Base-by-base conservation (phyloP, 1,139 yeast genomes). In the Taphrina wiesneri region DNA sequence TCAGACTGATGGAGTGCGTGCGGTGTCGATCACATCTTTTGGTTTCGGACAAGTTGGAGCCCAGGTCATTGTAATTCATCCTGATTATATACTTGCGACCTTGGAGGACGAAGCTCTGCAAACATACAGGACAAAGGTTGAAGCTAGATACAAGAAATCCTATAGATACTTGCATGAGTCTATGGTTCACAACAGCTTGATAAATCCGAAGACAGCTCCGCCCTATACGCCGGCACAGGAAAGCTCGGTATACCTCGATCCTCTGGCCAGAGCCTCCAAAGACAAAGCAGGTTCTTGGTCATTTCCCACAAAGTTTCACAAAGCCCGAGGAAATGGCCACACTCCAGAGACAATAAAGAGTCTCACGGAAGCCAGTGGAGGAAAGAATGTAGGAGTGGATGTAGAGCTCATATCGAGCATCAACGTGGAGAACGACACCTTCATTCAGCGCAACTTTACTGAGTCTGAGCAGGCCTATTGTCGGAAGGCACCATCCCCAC, bases 41-140 rank as follows among this genome's bases (percentile, higher is more conserved):
- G 99, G 99, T 77, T 93, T 93, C 78, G 99, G 99, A 77, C 99
- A 93, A 82, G 93, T 93, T 84, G 99, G 99, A 80, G 99, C 93
- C 67, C 96, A 91, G 79, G 96, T 97, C 63, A 80, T 93, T 77
- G 89, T 87, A 68, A 83, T 93, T 71, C 96, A 92, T 80, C 89
- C 97, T 70, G 97, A 93, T 79, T 93, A 91, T 84, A 83, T 93
- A 79, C 90, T 80, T 76, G 96, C 96, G 70, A 85, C 90, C 51
- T 83, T 93, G 76, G 87, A 87, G 75, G 83, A 84, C 79, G 75
- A 80, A 43, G 83, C 87, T 71, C 93, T 90, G 78, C 81, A 85
- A 73, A 79, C 81, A 26, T 93, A 93, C 77, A 85, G 83, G 69
- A 73, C 77, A 67, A 90, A 86, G 82, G 97, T 92, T 70, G 77